Percentiles rank a stretch among this genome's conserved stretches.
Evolutionary conservation across 192 early-diverging fungal species (phyloP).

Genomic region (Polychytrium aggregatum): DNA sequence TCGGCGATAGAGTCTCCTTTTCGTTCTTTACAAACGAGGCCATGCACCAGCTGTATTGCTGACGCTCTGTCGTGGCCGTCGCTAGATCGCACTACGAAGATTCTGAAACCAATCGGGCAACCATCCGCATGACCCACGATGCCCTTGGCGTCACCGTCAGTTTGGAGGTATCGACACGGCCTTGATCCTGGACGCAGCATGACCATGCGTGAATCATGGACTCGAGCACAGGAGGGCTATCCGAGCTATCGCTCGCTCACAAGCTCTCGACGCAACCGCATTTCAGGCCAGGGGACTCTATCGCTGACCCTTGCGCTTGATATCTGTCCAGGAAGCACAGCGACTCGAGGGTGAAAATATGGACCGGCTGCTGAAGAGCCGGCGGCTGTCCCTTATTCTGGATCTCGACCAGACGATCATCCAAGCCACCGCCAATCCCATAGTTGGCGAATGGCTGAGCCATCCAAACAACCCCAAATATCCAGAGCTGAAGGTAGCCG

Average conservation of each 20-base stretch:
- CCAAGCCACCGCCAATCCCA: constrained; percentile 75
- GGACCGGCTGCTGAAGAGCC: constrained; percentile 45
- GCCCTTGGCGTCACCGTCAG: constrained; percentile 56
- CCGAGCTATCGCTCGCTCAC: constrained; percentile 7
- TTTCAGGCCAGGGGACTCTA: not conserved
- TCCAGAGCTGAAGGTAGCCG: constrained; percentile 31
- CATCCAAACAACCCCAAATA: constrained; percentile 47
- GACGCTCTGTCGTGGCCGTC: not conserved
- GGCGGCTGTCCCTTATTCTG: constrained; percentile 79
- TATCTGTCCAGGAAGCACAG: constrained; percentile 45
- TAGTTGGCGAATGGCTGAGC: constrained; percentile 62
- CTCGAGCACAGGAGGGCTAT: constrained; percentile 11
- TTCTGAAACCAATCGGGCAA: constrained; percentile 45
- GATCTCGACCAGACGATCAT: constrained; percentile 98
- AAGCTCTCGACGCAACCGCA: not conserved
- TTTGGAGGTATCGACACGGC: constrained; percentile 19
- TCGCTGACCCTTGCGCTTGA: not conserved
- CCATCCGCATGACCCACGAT: constrained; percentile 72
- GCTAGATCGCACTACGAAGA: constrained; percentile 20
- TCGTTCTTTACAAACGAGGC: not conserved
- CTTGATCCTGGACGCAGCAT: not conserved
- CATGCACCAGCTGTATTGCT: not conserved
- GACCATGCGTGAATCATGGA: not conserved
- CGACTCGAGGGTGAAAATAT: constrained; percentile 59
- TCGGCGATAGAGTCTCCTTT: not conserved